A percentile compares a stretch with the other conserved stretches of the same genome.
Evolutionary conservation across 768 basidiomycete genomes (phyloP).

Genomic region (Leucosporidium scottii): DNA sequence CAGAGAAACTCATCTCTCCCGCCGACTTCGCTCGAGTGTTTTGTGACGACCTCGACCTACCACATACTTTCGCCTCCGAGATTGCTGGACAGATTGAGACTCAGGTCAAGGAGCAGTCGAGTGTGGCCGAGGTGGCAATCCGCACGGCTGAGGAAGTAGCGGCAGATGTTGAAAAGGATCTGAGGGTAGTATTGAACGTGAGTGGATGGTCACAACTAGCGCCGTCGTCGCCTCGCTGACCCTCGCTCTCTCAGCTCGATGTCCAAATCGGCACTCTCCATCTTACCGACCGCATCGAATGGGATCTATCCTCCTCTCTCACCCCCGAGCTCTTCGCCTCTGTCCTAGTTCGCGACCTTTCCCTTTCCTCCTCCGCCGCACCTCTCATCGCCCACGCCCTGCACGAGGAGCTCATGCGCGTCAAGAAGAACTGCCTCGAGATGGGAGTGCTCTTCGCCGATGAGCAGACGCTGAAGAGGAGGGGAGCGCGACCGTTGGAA

Average conservation of each 20-base stretch:
- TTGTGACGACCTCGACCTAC: conserved; percentile 79
- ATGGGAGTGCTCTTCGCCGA: conserved; percentile 65
- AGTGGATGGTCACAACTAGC: conserved; percentile 11
- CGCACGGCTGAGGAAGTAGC: conserved; percentile 44
- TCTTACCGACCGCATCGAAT: conserved; percentile 91
- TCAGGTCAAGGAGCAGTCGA: conserved; percentile 84
- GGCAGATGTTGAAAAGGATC: conserved; percentile 44
- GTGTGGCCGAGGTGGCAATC: conserved; percentile 58
- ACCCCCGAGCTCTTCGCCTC: conserved; percentile 79
- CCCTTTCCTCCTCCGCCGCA: conserved; percentile 75
- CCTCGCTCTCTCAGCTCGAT: conserved; percentile 66
- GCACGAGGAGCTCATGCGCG: conserved; percentile 89
- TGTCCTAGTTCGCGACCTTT: conserved; percentile 75
- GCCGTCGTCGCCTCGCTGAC: background rate
- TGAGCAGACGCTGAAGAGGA: conserved; percentile 51
- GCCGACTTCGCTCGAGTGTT: conserved; percentile 78
- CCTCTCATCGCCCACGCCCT: conserved; percentile 88
- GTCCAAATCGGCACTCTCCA: conserved; percentile 90
- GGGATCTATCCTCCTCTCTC: conserved; percentile 83
- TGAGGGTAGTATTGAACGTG: conserved; percentile 47
- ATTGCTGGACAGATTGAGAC: conserved; percentile 79
- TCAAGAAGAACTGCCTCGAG: conserved; percentile 90
- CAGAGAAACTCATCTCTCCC: conserved; percentile 69
- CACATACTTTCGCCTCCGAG: conserved; percentile 63
- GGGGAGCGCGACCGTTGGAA: conserved; percentile 70